phyloP scores from a whole-genome alignment of 192 early-diverging fungal genomes.

The Podochytrium sp. region DNA sequence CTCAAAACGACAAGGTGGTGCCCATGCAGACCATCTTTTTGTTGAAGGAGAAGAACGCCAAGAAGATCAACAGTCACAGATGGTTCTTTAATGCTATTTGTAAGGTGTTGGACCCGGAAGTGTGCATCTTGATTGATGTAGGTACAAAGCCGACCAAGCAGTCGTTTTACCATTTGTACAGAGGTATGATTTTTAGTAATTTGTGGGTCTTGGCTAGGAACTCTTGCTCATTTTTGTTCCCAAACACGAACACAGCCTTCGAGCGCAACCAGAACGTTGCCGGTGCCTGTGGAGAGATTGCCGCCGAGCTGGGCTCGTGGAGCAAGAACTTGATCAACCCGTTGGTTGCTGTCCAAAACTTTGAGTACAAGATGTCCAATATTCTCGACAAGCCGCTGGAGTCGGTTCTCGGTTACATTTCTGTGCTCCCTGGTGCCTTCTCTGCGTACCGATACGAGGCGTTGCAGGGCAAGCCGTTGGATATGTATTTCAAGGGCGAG shows the following conservation, averaged over 20 bases:
- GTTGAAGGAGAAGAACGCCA: conserved; percentile 64
- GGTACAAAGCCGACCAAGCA: conserved; percentile 69
- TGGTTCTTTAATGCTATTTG: conserved; percentile 83
- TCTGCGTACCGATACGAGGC: conserved; percentile 77
- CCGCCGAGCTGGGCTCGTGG: conserved; percentile 59
- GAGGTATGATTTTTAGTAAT: conserved; percentile 25
- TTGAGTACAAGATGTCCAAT: conserved; percentile 85
- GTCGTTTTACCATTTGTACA: conserved; percentile 57
- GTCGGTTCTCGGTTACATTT: conserved; percentile 76
- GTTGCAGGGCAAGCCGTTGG: conserved; percentile 62
- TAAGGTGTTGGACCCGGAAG: conserved; percentile 65
- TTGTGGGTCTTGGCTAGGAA: not conserved
- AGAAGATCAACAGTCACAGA: conserved; percentile 65
- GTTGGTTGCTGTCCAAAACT: conserved; percentile 81
- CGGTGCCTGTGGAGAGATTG: conserved; percentile 81
- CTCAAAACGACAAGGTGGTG: conserved; percentile 26
- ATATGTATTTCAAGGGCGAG: conserved; percentile 75
- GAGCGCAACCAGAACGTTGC: conserved; percentile 68
- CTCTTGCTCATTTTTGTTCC: conserved; percentile 28
- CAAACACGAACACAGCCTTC: conserved; percentile 47
- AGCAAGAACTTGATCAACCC: conserved; percentile 69
- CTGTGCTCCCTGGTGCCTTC: conserved; percentile 80
- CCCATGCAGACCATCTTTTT: conserved; percentile 59
- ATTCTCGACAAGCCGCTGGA: conserved; percentile 81
- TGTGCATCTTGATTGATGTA: conserved; percentile 73